Percentiles rank a stretch among this genome's conserved stretches.
phyloP scores from a whole-genome alignment of 1,284 basidiomycete species.

The Trametes versicolor region DNA sequence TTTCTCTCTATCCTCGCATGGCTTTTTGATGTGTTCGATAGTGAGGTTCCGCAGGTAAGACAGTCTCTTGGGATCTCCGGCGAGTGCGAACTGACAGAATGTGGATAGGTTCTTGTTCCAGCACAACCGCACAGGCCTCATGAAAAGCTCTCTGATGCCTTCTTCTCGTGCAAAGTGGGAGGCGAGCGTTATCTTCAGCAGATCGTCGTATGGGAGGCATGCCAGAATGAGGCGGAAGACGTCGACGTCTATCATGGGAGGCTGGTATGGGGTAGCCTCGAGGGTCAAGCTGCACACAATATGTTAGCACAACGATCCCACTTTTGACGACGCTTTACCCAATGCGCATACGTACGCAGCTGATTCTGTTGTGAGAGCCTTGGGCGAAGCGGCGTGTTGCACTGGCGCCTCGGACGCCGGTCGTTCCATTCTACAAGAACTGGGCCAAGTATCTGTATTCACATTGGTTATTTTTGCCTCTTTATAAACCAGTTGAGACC shows the following conservation, averaged over 20 bases:
- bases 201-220: background rate
- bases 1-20: background rate
- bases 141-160: slow-evolving; percentile 19
- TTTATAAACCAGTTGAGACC: no score
- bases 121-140: slow-evolving; percentile 10
- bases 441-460: no score
- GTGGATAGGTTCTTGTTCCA: background rate
- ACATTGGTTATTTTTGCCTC: no score
- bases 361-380: no score
- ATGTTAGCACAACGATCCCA: background rate
- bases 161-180: slow-evolving; percentile 14
- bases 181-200: slow-evolving; percentile 9
- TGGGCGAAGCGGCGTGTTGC: no score
- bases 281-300: background rate
- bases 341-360: no score
- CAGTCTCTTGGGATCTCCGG: background rate
- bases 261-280: background rate
- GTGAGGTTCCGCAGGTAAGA: slow-evolving; percentile 19
- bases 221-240: slow-evolving; percentile 18
- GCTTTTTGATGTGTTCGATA: slow-evolving; percentile 2
- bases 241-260: slow-evolving; percentile 12
- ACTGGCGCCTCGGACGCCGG: no score
- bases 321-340: no score
- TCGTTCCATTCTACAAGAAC: no score
- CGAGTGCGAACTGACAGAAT: slow-evolving; percentile 17